Evolutionary conservation across 768 basidiomycete species (phyloP), one percentile per base, ranked within the genome.

Genomic region (Phylloporus sp.): DNA sequence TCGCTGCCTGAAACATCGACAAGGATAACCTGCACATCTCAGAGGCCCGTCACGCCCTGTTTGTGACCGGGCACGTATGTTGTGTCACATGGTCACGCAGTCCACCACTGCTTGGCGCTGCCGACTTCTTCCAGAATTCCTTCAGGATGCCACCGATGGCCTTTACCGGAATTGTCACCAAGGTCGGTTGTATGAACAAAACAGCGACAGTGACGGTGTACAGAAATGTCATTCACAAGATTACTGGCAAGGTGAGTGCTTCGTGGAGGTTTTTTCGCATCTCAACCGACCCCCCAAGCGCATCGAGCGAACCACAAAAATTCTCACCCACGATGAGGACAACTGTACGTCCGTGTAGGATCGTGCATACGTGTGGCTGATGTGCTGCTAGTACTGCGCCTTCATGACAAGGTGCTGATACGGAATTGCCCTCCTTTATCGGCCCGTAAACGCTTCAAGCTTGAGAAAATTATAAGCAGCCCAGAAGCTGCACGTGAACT

Each of bases 161-260:
- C 14, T 77, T 91, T 53, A 74, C 74, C 20, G 89, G 89, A 15
- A 57, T 81, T 31, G 90, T 91, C 17, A 84, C 86, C 26, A 90
- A 87, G 65, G 84, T 78, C 18, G 88, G 90, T 9, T 79, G 74
- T 54, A 91, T 91, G 88, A 73, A 81, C 44, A 90, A 90, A 63
- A 91, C 89, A 0, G 89, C 77, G 13, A 91, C 90, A 0, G 88
- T 91, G 38, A 82, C 85, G 1, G 87, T 91, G 8, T 81, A 84
- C 20, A 78, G 89, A 46, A 80, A 75, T 71, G 73, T 85, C 31
- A 66, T 79, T n/a, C 87, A 91, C 59, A 77, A 78, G 50, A 59
- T 78, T 38, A 90, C 88, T 5, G 81, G 84, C 55, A 91, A 91
- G 75, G 89, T 89, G 53, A 54, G 73, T 62, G 17, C 9, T 6